Evolutionary conservation across 176 grass and related monocot species (phyloP), one percentile per base, ranked within the genome.

Genomic region (Eleusine indica): DNA sequence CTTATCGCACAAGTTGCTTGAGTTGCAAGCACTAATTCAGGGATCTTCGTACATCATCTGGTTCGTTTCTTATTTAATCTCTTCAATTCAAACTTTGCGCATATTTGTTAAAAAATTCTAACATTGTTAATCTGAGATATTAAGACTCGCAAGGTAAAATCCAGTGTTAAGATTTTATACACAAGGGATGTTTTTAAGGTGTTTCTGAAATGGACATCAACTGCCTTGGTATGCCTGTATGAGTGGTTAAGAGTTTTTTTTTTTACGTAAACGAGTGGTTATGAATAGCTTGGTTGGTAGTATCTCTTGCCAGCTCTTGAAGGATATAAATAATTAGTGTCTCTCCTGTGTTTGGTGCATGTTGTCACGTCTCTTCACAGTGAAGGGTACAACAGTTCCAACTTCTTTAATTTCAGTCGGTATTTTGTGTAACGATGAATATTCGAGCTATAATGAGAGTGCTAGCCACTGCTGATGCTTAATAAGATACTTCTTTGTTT

Each of bases 1-100:
- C 88, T 97, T 65, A 83, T 89, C 65, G 88, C 74, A n/a, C 44
- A 88, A 62, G 39, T 85, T 75, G 32, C 81, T 48, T 75, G 5
- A 39, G 22, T 80, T 86, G 47, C 25, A 86, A 80, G 70, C 61
- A 68, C 22, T 4, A 28, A 39, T 68, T 22, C 37, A 22, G 28
- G 82, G 69, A 51, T 17, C 51, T 68, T 25, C 32, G 13, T 30
- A 38, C 7, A 18, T 18, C 37, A 70, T 75, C 47, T 56, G 76
- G 8, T 65, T 80, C 61, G n/a, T 78, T 75, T 22, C 32, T 30
- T 37, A 3, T 9, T 46, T 37, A 21, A 78, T 63, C 43, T 75
- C 19, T 74, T 13, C 25, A 29, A 10, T 4, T n/a, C 6, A 12
- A 49, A 49, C 2, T 4, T 17, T 53, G 3, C n/a, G 1, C 19